phyloP scores from a whole-genome alignment of 352 stramenopile species.

The Saprolegnia parasitica region DNA sequence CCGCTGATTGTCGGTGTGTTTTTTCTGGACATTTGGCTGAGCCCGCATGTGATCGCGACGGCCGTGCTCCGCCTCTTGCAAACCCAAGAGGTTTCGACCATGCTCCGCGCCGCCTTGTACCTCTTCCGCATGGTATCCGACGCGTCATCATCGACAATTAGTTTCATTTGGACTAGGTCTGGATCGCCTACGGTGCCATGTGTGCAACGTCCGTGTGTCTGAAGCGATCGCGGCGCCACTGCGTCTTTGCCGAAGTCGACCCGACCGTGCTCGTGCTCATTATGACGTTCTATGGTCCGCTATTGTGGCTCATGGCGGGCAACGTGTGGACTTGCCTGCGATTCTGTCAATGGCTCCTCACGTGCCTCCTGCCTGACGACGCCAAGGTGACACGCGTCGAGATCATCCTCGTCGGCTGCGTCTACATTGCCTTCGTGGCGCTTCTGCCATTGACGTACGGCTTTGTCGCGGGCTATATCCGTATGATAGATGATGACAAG shows the following conservation, averaged over 20 bases:
- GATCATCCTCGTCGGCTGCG: neutral
- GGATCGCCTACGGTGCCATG: conserved; percentile 6
- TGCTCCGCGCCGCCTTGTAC: neutral
- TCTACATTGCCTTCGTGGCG: neutral
- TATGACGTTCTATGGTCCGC: neutral
- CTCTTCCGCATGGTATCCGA: conserved; percentile 8
- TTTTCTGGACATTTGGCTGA: conserved; percentile 1
- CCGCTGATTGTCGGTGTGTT: neutral
- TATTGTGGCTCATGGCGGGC: neutral
- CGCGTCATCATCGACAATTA: neutral
- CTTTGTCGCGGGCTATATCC: neutral
- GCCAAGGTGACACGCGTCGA: neutral
- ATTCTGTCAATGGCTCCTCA: conserved; percentile 8
- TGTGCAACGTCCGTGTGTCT: neutral
- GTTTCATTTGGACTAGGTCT: neutral
- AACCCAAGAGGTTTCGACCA: neutral
- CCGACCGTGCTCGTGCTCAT: neutral
- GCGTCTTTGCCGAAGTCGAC: neutral
- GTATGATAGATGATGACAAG: neutral
- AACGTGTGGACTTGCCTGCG: neutral
- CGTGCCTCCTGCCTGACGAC: neutral
- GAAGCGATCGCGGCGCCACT: neutral
- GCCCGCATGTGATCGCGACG: neutral
- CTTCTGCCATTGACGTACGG: conserved; percentile 6
- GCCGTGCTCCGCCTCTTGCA: neutral